These are phyloP conservation scores for Sanguinoderma infundibulare DNA, from an alignment of 1,284 basidiomycete genomes.

Conservation along the genomic window DNA sequence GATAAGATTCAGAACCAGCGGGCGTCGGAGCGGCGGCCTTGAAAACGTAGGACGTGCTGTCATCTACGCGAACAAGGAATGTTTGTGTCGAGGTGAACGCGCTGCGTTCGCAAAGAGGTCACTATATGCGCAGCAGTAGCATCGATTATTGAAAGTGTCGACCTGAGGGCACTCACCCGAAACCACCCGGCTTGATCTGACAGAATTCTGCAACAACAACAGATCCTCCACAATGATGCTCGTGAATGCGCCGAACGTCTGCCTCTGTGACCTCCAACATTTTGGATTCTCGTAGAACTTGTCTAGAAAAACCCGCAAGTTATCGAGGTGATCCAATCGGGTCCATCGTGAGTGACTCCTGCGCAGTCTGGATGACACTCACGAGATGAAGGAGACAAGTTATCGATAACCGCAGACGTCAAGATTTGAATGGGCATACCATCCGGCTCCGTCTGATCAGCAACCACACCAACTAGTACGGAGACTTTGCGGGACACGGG, in stretches of 20 bases:
- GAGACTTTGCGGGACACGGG: neutral
- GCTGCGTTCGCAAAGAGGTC: neutral
- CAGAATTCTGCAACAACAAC: neutral
- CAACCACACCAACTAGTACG: neutral
- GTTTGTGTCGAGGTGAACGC: neutral
- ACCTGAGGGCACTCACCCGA: neutral
- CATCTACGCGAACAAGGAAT: neutral
- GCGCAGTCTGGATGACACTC: neutral
- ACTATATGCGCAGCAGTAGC: too few relatives aligned
- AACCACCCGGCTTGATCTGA: neutral
- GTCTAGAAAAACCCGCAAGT: neutral
- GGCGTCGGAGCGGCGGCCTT: neutral
- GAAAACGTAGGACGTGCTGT: neutral
- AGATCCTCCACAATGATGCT: neutral
- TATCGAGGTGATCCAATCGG: neutral
- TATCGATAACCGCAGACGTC: neutral
- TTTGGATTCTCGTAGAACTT: neutral
- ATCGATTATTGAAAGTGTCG: too few relatives aligned
- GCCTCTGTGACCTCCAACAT: constrained; percentile 1
- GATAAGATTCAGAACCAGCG: constrained; percentile 12
- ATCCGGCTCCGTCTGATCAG: neutral
- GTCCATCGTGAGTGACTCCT: neutral
- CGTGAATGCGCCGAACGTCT: neutral
- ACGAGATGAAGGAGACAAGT: neutral
- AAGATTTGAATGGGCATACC: too few relatives aligned